Evolutionary conservation across 768 basidiomycete genomes (phyloP).

Genomic region (Lanmaoa rubissima): DNA sequence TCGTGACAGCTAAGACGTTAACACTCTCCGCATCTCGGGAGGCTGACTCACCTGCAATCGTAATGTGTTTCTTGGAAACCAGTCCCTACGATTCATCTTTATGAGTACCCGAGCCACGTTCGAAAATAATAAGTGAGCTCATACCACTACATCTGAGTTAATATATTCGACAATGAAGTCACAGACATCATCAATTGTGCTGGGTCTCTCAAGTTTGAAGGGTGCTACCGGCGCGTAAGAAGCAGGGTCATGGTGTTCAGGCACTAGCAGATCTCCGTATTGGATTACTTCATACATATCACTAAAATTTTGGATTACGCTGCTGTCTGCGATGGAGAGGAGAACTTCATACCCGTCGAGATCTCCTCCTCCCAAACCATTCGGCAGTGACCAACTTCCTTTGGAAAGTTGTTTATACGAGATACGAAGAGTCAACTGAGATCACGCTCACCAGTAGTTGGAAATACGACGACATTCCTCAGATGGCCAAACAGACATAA

Average conservation of each 20-base stretch:
- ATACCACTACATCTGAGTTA: constrained; percentile 74
- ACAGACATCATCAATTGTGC: constrained; percentile 68
- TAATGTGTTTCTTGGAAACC: constrained; percentile 62
- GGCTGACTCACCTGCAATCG: constrained; percentile 58
- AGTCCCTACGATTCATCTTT: constrained; percentile 49
- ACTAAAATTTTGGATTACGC: constrained; percentile 32
- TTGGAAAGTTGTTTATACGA: background rate
- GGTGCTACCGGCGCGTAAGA: constrained; percentile 43
- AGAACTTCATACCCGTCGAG: constrained; percentile 59
- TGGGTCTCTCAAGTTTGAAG: constrained; percentile 42
- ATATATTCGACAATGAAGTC: constrained; percentile 84
- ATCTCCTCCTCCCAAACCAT: constrained; percentile 72
- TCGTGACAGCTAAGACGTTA: background rate
- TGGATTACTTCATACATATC: constrained; percentile 65
- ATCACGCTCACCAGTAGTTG: constrained; percentile 50
- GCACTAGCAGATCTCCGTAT: constrained; percentile 54
- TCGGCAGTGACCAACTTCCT: constrained; percentile 65
- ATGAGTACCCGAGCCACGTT: constrained; percentile 3
- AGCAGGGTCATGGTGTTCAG: constrained; percentile 48
- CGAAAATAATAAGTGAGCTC: constrained; percentile 6
- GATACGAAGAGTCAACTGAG: background rate
- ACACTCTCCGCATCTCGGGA: background rate
- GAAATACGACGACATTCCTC: constrained; percentile 71
- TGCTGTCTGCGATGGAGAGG: background rate
- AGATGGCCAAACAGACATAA: constrained; percentile 58